Conservation (phyloP, 2,329 filamentous ascomycete genomes). For the Diaporthe ampelina region DNA sequence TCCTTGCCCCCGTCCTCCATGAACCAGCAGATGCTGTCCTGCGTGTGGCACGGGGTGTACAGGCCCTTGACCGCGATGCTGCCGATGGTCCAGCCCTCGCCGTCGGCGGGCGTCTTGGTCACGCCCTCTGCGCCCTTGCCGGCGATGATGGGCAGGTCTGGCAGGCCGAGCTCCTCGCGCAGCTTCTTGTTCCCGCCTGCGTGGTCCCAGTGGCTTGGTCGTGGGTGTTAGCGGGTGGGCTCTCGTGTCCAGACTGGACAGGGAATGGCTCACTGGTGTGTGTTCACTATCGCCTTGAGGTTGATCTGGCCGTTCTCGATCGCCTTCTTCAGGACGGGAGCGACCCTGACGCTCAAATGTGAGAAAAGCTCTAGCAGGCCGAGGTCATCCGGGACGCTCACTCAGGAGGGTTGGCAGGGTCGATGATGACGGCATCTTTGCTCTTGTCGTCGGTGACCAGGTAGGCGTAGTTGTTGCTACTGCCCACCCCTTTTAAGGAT, state of each 20-base stretch:
- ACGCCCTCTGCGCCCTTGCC: constrained; percentile 89
- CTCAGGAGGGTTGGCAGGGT: constrained; percentile 85
- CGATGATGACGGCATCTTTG: constrained; percentile 83
- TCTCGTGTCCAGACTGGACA: background rate
- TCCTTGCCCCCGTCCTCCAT: constrained; percentile 83
- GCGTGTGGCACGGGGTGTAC: constrained; percentile 98
- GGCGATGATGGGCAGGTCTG: constrained; percentile 83
- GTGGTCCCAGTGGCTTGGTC: constrained; percentile 87
- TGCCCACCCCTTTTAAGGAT: constrained; percentile 75
- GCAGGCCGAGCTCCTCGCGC: constrained; percentile 63
- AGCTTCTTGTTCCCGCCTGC: constrained; percentile 91
- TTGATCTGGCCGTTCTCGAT: constrained; percentile 81
- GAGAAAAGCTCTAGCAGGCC: background rate
- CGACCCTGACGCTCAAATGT: constrained; percentile 61
- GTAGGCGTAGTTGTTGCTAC: constrained; percentile 87
- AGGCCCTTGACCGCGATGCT: constrained; percentile 85
- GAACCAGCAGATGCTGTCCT: constrained; percentile 97
- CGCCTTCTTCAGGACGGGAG: constrained; percentile 78
- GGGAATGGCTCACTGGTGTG: constrained; percentile 85
- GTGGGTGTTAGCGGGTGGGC: constrained; percentile 18
- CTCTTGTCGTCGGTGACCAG: constrained; percentile 84
- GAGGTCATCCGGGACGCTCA: constrained; percentile 55
- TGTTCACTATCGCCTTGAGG: constrained; percentile 92
- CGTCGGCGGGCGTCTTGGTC: constrained; percentile 80
- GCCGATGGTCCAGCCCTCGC: constrained; percentile 85